Evolutionary conservation across 176 grass and related monocot species (phyloP), one percentile per base, ranked within the genome.

Genomic region (Themeda triandra): DNA sequence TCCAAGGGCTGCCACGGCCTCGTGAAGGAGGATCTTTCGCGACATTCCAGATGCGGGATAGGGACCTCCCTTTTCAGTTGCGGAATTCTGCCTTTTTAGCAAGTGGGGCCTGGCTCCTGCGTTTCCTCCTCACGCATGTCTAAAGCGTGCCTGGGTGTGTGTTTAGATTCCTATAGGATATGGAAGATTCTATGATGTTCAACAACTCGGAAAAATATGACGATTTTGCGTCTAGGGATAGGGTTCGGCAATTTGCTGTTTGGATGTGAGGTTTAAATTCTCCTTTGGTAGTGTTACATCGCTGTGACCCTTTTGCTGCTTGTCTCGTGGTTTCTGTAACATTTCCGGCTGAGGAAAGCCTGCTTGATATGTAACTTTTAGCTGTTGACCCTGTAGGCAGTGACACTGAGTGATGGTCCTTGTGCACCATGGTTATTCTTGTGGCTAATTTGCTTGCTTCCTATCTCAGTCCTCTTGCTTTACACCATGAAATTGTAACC

Each of bases 291-390:
- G 58, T 78, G 73, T 73, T 86, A 77, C 44, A 56, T 13, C 27
- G 15, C 15, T 77, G 53, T 70, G 54, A 19, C 44, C 21, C 49
- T 88, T 86, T 82, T 71, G 45, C 53, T 73, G 46, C 39, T 60
- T 83, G 35, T 66, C 66, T 83, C 35, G 13, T 86, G 74, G 59
- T 59, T 66, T n/a, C 73, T 78, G 64, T 77, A 71, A 44, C 79
- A 82, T 82, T 86, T 77, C 25, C 36, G 32, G 32, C 44, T 64
- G 37, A 31, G 79, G 17, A 82, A 89, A 77, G 64, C 42, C 14
- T 82, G 42, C 71, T 71, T 49, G 32, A 3, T 40, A 54, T 56
- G 71, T 33, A 72, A 86, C 58, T 27, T 63, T 29, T 27, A 29
- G 60, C 29, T 73, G 64, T 41, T 58, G 79, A 77, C 56, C 59